phyloP scores from a whole-genome alignment of 2,329 filamentous ascomycete genomes.

The Scedosporium aurantiacum region DNA sequence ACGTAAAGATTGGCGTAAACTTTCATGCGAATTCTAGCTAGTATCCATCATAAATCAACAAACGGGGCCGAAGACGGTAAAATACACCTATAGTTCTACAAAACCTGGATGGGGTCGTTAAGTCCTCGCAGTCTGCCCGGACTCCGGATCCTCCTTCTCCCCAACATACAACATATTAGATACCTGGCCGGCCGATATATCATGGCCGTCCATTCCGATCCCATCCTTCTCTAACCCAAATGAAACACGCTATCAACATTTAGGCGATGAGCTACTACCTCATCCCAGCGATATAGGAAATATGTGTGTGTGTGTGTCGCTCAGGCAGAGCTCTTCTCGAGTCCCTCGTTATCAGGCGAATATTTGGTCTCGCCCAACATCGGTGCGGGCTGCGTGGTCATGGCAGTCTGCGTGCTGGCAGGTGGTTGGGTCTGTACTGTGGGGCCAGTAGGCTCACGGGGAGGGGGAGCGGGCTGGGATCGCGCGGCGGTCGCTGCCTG shows the following conservation, averaged over 20 bases:
- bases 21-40: not conserved
- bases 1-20: not conserved
- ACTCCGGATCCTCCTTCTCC: not conserved
- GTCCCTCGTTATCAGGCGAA: constrained; percentile 48
- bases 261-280: not conserved
- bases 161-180: not conserved
- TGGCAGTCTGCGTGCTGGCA: constrained; percentile 43
- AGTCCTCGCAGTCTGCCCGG: constrained; percentile 1
- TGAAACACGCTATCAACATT: not conserved
- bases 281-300: not conserved
- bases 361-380: constrained; percentile 63
- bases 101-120: not conserved
- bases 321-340: constrained; percentile 2
- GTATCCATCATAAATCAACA: not conserved
- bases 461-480: constrained; percentile 18
- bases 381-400: constrained; percentile 40
- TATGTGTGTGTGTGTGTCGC: not conserved
- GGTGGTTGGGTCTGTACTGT: constrained; percentile 47
- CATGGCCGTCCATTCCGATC: not conserved
- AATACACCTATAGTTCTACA: constrained; percentile 2
- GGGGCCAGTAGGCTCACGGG: constrained; percentile 35
- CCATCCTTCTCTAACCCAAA: not conserved
- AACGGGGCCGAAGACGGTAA: not conserved
- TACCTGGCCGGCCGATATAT: not conserved
- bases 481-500: constrained; percentile 59